Conservation (phyloP, 257 asterid genomes). For the Nicotiana paniculata region DNA sequence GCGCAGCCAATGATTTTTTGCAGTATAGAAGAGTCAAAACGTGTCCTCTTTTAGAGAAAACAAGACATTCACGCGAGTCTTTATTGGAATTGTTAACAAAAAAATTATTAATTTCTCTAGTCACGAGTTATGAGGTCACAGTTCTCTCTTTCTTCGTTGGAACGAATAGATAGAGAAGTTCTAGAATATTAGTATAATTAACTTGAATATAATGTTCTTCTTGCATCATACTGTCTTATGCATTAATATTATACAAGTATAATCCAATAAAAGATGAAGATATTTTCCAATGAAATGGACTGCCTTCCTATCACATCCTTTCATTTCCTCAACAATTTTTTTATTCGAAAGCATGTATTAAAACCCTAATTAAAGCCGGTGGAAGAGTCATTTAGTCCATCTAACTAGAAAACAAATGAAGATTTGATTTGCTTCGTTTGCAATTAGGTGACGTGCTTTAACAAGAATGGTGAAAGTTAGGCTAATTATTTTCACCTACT, state of each 20-base stretch:
- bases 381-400: neutral
- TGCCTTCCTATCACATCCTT: neutral
- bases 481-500: constrained; percentile 25
- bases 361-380: constrained; percentile 9
- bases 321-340: neutral
- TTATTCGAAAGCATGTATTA: neutral
- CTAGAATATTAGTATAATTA: neutral
- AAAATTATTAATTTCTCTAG: neutral
- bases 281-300: constrained; percentile 17
- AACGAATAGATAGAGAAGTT: constrained; percentile 5
- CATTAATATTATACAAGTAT: too few relatives aligned
- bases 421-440: constrained; percentile 12
- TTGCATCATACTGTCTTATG: neutral
- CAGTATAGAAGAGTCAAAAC: constrained; percentile 17
- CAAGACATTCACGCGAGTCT: constrained; percentile 11
- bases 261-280: neutral
- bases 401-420: constrained; percentile 17
- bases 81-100: neutral
- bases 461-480: constrained; percentile 17
- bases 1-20: neutral
- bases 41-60: constrained; percentile 21
- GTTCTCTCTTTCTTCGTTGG: neutral
- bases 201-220: neutral
- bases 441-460: constrained; percentile 22
- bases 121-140: neutral